Base-by-base conservation (phyloP, 805 yeast genomes). In the Blastobotrys terrestris region DNA sequence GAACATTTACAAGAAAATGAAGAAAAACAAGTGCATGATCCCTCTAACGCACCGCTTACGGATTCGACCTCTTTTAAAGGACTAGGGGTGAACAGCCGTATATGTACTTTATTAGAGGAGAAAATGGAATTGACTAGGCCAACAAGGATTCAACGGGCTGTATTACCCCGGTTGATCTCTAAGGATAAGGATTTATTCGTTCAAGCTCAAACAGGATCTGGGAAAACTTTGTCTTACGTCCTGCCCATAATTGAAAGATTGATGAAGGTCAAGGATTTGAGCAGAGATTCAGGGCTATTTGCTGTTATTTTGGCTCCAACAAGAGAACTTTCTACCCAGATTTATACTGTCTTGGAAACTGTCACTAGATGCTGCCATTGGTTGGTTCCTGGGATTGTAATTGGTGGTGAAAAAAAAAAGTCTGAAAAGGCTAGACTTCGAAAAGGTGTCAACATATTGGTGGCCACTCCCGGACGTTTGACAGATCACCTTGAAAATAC, bases 141-240 rank as follows among this genome's bases (percentile, higher is more conserved):
- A 1, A 95, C 99, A 0, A 81, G 80, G 60, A 88, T 94, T 59
- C 99, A 94, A 69, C 77, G 88, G 58, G 71, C 85, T 3, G 94
- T 86, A 0, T 73, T 90, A 7, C 96, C 98, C 18, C 73, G 74
- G 49, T 66, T 82, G 26, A 59, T 79, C 4, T 60, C 68, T 13
- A 60, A 65, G 6, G 71, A 76, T 18, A 69, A 73, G 31, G 99
- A 94, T 68, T 71, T 90, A 52, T 86, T 94, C 59, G 86, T 94
- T 46, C 95, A 90, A 64, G 97, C 99, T 0, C 97, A 95, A 69
- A 94, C 99, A 0, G 99, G 99, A 50, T 91, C 98, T 0, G 99
- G 99, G 68, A 94, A 94, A 68, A 94, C 99, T 0, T 70, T 94
- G 52, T 84, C 98, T 0, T 95, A 87, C 66, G 72, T 85, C 2